These are phyloP conservation scores for Fragaria nilgerrensis DNA, from an alignment of 306 rosid genomes.

Conservation along the genomic window DNA sequence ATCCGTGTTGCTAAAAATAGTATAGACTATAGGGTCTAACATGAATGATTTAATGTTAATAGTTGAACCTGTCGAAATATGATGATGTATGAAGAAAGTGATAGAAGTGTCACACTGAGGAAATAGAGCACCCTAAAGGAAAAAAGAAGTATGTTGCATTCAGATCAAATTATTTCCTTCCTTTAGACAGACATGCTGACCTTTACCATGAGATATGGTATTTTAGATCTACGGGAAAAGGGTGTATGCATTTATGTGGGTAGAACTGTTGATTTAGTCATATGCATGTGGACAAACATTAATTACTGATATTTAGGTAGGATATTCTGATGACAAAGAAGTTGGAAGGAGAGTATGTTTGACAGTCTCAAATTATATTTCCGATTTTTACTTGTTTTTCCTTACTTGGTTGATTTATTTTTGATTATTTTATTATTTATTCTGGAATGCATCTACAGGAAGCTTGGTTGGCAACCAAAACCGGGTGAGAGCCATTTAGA, in stretches of 20 bases:
- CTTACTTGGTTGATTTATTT: not conserved
- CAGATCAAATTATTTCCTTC: not conserved
- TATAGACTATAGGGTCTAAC: not conserved
- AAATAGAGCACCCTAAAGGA: not conserved
- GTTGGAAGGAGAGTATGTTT: not conserved
- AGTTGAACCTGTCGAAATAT: not conserved
- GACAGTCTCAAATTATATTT: not conserved
- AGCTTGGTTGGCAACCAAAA: conserved; percentile 95
- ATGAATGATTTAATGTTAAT: not conserved
- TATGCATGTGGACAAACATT: not conserved
- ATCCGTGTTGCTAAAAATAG: not conserved
- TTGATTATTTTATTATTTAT: not conserved
- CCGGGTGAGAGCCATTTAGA: conserved; percentile 58
- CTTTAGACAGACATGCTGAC: not conserved
- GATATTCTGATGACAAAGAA: not conserved
- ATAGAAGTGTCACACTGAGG: not conserved
- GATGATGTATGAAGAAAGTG: not conserved
- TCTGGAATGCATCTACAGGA: conserved; percentile 46
- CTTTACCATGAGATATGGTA: not conserved
- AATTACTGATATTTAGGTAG: not conserved
- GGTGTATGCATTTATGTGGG: not conserved
- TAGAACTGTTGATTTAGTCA: not conserved
- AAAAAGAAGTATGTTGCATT: not conserved
- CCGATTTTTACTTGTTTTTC: not conserved
- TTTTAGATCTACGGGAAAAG: not conserved